Base-by-base conservation (phyloP, 331 rosid genomes). In the Rosa hybrid region DNA sequence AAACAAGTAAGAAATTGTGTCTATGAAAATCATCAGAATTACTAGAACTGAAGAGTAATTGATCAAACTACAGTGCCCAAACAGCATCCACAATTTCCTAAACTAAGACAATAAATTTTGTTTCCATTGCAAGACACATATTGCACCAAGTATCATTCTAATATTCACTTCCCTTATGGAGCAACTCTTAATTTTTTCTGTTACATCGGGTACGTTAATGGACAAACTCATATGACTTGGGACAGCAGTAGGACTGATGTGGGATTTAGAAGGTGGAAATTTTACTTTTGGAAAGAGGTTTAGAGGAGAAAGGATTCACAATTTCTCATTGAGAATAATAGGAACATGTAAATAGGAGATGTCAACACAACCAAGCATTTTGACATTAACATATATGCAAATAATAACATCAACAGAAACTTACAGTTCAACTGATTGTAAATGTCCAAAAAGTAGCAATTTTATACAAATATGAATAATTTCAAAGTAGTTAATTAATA, bases 341-440 rank as follows among this genome's bases (percentile, higher is more conserved):
- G n/a, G 11, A 65, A 13, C 21, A 65, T 16, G 45, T 13, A 14
- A 13, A 63, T 6, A 65, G 44, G 70, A 64, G 42, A 14, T 14
- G n/a, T 34, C 44, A 34, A 34, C 0, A 5, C 23, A 30, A 34
- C 21, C 46, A 30, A 65, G 12, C 20, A 30, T 65, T 34, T 16
- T 0, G 11, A 34, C 10, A 63, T 18, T 3, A 65, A 12, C 71
- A 1, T 34, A 34, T 34, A 65, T 30, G 38, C 25, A 30, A 8
- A 18, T 2, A 74, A 27, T 20, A 56, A 62, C 65, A 54, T 64
- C 71, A 64, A 68, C 54, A 72, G 41, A 83, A 81, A 3, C 49
- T 17, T 41, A 6, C 46, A 3, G 23, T 8, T 45, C 8, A 54
- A 46, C 7, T 76, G 45, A 63, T 34, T 27, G 7, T 48, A 64